Conservation (phyloP, 2,329 filamentous ascomycete genomes). For the Nemania serpens region DNA sequence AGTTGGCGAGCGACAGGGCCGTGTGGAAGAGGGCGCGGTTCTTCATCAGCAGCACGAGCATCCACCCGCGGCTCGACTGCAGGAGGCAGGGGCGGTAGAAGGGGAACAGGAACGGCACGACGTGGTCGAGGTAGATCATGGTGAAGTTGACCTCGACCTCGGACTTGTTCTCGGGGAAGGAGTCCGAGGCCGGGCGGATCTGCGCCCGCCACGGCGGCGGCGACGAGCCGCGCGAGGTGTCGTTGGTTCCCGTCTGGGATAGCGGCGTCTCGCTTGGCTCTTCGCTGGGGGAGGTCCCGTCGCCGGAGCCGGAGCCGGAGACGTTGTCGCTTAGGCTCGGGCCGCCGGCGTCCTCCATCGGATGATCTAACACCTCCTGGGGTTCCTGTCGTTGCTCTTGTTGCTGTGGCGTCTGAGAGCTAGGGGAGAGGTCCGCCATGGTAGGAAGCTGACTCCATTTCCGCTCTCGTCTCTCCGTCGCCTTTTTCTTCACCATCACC, state of each 20-base stretch:
- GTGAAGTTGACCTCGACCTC: slow-evolving; percentile 45
- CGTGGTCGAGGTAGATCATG: slow-evolving; percentile 65
- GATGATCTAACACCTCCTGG: not conserved
- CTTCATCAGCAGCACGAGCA: slow-evolving; percentile 60
- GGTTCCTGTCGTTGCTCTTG: not conserved
- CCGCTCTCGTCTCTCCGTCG: slow-evolving; percentile 53
- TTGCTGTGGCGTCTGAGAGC: slow-evolving; percentile 4
- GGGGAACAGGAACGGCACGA: slow-evolving; percentile 66
- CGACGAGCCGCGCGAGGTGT: not conserved
- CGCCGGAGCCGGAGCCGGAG: slow-evolving; percentile 1
- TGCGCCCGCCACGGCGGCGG: not conserved
- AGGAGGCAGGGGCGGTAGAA: slow-evolving; percentile 63
- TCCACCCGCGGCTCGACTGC: slow-evolving; percentile 63
- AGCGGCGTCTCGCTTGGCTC: not conserved
- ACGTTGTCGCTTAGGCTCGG: not conserved
- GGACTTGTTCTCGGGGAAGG: slow-evolving; percentile 23
- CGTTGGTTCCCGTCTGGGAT: not conserved
- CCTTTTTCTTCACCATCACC: slow-evolving; percentile 60
- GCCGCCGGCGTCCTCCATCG: slow-evolving; percentile 8
- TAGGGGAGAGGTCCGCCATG: slow-evolving; percentile 10
- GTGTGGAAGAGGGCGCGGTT: slow-evolving; percentile 64
- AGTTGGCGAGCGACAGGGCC: slow-evolving; percentile 59
- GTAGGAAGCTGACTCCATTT: slow-evolving; percentile 48
- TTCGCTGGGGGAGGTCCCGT: not conserved
- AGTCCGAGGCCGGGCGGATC: not conserved